Conservation (phyloP, 176 grass and related monocot species). For the Thalia dealbata region DNA sequence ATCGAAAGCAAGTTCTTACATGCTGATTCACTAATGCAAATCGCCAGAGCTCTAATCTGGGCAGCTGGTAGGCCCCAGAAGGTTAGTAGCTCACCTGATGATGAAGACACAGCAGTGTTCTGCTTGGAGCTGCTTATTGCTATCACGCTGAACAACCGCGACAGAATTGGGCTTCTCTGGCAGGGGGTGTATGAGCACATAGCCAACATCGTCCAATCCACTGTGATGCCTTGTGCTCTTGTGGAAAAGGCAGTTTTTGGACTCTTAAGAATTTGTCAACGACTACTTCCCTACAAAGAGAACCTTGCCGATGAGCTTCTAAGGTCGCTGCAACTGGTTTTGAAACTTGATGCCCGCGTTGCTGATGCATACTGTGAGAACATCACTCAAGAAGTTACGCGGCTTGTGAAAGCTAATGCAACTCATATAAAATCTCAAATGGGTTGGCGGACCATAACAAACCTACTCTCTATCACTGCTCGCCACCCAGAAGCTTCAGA, state of each 20-base stretch:
- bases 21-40: slow-evolving; percentile 66
- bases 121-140: slow-evolving; percentile 86
- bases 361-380: slow-evolving; percentile 98
- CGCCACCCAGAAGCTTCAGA: slow-evolving; percentile 97
- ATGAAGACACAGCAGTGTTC: slow-evolving; percentile 77
- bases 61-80: slow-evolving; percentile 76
- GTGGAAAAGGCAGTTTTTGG: slow-evolving; percentile 98
- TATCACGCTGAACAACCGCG: slow-evolving; percentile 93
- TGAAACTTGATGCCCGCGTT: slow-evolving; percentile 97
- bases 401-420: slow-evolving; percentile 82
- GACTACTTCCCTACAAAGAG: slow-evolving; percentile 93
- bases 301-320: slow-evolving; percentile 87
- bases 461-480: slow-evolving; percentile 80
- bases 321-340: slow-evolving; percentile 68
- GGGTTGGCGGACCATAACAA: slow-evolving; percentile 90
- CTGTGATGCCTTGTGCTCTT: slow-evolving; percentile 88
- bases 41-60: slow-evolving; percentile 61
- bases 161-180: slow-evolving; percentile 89
- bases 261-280: slow-evolving; percentile 78
- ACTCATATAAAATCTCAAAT: slow-evolving; percentile 87
- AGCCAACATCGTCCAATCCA: slow-evolving; percentile 85
- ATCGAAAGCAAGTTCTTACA: slow-evolving; percentile 94
- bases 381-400: slow-evolving; percentile 82
- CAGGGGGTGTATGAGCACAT: slow-evolving; percentile 90
- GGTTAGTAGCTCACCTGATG: slow-evolving; percentile 56